Percentiles rank a stretch among this genome's conserved stretches.
phyloP scores from a whole-genome alignment of 306 rosid genomes.

The Adenanthera pavonina region DNA sequence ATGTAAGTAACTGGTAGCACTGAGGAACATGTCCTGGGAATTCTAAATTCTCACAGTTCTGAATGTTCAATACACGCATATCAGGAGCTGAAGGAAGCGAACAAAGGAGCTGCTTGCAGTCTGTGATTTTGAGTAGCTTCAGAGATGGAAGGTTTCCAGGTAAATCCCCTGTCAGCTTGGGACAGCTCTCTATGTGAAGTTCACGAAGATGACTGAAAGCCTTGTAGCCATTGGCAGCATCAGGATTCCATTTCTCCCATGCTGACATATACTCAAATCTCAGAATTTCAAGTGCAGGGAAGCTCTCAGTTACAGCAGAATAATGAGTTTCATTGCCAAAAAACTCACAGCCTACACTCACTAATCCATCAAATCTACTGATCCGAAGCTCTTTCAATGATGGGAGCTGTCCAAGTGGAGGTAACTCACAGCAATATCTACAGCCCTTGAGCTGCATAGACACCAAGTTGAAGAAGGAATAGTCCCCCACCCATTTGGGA shows the following conservation, averaged over 20 bases:
- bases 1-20: conserved; percentile 33
- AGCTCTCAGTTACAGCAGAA: background rate
- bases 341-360: conserved; percentile 40
- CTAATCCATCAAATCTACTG: conserved; percentile 35
- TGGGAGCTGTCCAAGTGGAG: conserved; percentile 52
- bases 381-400: conserved; percentile 42
- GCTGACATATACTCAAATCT: conserved; percentile 36
- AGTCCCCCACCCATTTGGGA: conserved; percentile 49
- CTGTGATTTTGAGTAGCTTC: conserved; percentile 35
- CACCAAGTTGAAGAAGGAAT: conserved; percentile 37
- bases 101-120: conserved; percentile 37
- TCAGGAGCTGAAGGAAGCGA: conserved; percentile 35
- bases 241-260: conserved; percentile 46
- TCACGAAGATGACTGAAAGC: conserved; percentile 41
- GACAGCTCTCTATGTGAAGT: conserved; percentile 39
- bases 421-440: conserved; percentile 45
- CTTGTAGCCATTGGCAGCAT: conserved; percentile 1
- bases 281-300: conserved; percentile 44
- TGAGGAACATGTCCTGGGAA: conserved; percentile 28
- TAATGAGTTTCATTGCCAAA: conserved; percentile 18
- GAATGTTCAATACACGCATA: conserved; percentile 31
- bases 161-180: conserved; percentile 39
- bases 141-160: conserved; percentile 51
- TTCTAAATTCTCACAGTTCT: conserved; percentile 35
- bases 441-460: conserved; percentile 36